Evolutionary conservation across 768 basidiomycete genomes (phyloP).

Genomic region (Tulasnella sp.): DNA sequence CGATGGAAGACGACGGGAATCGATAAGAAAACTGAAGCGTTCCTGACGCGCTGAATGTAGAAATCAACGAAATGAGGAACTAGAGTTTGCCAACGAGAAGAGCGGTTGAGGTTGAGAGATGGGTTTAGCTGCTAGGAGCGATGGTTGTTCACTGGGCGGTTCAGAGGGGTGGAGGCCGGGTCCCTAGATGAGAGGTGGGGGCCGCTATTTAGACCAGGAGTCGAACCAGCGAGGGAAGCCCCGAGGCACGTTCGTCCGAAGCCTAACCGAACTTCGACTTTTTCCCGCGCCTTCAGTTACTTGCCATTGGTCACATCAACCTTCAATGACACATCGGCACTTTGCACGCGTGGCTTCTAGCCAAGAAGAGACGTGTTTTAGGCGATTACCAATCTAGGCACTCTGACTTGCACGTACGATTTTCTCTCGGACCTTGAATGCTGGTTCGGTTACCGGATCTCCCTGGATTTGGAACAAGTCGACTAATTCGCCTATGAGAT

Average conservation of each 20-base stretch:
- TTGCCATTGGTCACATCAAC: background rate
- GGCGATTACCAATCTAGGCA: background rate
- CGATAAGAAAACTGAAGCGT: background rate
- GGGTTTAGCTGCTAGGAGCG: background rate
- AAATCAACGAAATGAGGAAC: background rate
- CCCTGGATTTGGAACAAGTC: too few relatives aligned
- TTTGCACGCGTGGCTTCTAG: background rate
- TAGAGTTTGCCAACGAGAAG: background rate
- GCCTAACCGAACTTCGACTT: background rate
- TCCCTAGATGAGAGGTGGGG: background rate
- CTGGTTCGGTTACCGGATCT: too few relatives aligned
- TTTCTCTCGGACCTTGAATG: too few relatives aligned
- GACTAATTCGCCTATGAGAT: too few relatives aligned
- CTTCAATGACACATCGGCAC: background rate
- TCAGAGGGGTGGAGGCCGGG: background rate
- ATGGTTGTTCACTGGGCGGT: background rate
- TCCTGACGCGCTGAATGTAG: background rate
- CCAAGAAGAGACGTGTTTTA: background rate
- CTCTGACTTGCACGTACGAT: too few relatives aligned
- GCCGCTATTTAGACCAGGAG: background rate
- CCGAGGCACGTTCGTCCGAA: background rate
- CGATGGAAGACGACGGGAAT: background rate
- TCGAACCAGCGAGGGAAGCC: background rate
- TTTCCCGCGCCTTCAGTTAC: background rate
- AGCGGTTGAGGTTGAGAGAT: background rate